Evolutionary conservation across 495 filamentous ascomycete species (phyloP).

Genomic region (Aspergillus avenaceus): DNA sequence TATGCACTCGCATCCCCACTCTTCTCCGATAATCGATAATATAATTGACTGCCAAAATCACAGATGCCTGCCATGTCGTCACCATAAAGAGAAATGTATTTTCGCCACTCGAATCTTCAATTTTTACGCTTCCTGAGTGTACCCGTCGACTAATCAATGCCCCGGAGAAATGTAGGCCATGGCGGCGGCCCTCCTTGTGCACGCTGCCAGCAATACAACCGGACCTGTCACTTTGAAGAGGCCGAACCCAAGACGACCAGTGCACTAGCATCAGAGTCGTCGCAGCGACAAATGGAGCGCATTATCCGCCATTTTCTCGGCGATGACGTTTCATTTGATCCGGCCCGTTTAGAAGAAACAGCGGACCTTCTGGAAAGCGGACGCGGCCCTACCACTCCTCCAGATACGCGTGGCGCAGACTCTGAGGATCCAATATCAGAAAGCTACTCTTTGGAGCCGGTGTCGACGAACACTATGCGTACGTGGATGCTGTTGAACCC

Average conservation of each 20-base stretch:
- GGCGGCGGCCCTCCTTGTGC: conserved; percentile 14
- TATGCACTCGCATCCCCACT: not conserved
- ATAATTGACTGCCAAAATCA: not conserved
- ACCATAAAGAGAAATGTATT: conserved; percentile 16
- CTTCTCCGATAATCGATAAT: not conserved
- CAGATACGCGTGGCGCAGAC: too few species aligned
- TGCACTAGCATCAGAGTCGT: not conserved
- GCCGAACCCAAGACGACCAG: not conserved
- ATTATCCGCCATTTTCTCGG: conserved; percentile 1
- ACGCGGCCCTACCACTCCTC: not conserved
- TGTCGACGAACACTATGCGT: conserved; percentile 18
- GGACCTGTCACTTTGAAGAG: conserved; percentile 10
- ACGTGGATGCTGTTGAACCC: not conserved
- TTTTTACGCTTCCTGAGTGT: not conserved
- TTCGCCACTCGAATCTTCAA: not conserved
- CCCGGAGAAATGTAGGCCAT: conserved; percentile 10
- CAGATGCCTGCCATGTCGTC: conserved; percentile 13
- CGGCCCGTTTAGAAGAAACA: too few species aligned
- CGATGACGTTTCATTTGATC: too few species aligned
- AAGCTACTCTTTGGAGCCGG: conserved; percentile 15
- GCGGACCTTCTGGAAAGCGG: too few species aligned
- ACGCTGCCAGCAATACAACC: conserved; percentile 12
- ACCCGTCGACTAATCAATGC: not conserved
- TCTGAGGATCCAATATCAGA: conserved; percentile 1
- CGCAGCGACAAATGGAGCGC: not conserved